Evolutionary conservation across 768 basidiomycete genomes (phyloP).

Genomic region (Mycena galericulata): DNA sequence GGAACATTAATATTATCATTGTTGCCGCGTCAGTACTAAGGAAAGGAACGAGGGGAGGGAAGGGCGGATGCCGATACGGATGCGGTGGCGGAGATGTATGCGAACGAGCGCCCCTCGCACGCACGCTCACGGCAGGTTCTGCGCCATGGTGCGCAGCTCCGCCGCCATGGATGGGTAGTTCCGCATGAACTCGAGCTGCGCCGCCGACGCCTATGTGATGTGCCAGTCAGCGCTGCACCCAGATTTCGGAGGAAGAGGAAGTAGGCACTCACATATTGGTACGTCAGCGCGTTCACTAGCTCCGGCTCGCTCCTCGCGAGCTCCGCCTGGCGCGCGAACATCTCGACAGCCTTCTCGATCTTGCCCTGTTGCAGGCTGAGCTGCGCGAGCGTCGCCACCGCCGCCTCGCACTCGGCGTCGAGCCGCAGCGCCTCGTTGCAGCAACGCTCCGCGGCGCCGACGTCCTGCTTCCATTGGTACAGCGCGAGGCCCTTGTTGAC

Average conservation of each 20-base stretch:
- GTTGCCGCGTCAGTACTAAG: neutral
- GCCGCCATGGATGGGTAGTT: slow-evolving; percentile 88
- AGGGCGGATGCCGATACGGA: too few relatives aligned
- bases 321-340: slow-evolving; percentile 88
- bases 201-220: slow-evolving; percentile 73
- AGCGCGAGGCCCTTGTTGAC: slow-evolving; percentile 98
- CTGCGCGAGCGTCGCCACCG: slow-evolving; percentile 95
- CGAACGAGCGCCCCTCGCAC: neutral
- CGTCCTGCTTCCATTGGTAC: slow-evolving; percentile 96
- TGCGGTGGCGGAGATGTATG: too few relatives aligned
- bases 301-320: slow-evolving; percentile 93
- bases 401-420: slow-evolving; percentile 96
- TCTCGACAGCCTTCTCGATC: slow-evolving; percentile 85
- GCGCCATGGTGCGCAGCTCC: slow-evolving; percentile 66
- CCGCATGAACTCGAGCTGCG: slow-evolving; percentile 86
- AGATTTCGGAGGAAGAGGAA: slow-evolving; percentile 3
- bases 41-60: neutral
- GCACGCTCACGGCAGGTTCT: slow-evolving; percentile 22
- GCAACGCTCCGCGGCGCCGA: slow-evolving; percentile 82
- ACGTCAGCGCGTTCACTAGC: slow-evolving; percentile 81
- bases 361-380: slow-evolving; percentile 91
- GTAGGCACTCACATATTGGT: slow-evolving; percentile 73
- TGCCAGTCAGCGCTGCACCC: slow-evolving; percentile 11
- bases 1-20: slow-evolving; percentile 15
- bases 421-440: slow-evolving; percentile 89